phyloP scores from a whole-genome alignment of 345 rosid species.

The Raphanus raphanistrum region DNA sequence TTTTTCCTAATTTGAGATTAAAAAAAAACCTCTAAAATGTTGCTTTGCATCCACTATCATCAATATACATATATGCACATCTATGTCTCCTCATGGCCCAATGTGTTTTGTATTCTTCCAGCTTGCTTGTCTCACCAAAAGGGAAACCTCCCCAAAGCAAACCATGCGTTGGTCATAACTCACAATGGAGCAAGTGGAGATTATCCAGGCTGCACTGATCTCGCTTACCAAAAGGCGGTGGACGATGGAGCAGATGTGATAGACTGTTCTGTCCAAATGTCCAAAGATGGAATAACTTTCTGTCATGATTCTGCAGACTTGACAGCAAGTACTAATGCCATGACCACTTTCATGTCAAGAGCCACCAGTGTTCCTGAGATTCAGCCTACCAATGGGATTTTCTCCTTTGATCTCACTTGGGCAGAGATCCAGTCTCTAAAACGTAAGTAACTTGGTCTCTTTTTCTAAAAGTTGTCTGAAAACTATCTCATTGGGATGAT shows the following conservation, averaged over 20 bases:
- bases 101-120: slow-evolving; percentile 34
- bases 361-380: slow-evolving; percentile 62
- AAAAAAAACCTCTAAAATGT: too few relatives aligned
- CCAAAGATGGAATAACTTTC: slow-evolving; percentile 81
- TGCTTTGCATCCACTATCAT: neutral
- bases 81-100: neutral
- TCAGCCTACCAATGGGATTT: slow-evolving; percentile 64
- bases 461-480: neutral
- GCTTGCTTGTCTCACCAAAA: slow-evolving; percentile 59
- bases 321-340: slow-evolving; percentile 56
- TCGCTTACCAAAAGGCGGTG: slow-evolving; percentile 77
- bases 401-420: slow-evolving; percentile 90
- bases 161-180: slow-evolving; percentile 53
- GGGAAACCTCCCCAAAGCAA: slow-evolving; percentile 36
- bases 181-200: slow-evolving; percentile 90
- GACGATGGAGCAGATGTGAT: slow-evolving; percentile 77
- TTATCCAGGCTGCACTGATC: slow-evolving; percentile 80
- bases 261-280: slow-evolving; percentile 82
- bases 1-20: too few relatives aligned
- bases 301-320: slow-evolving; percentile 70
- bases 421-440: slow-evolving; percentile 72
- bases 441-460: slow-evolving; percentile 43
- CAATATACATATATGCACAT: neutral
- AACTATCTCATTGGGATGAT: neutral
- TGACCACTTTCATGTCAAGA: slow-evolving; percentile 53